A percentile compares a stretch with the other conserved stretches of the same genome.
Evolutionary conservation across 2,329 filamentous ascomycete genomes (phyloP).

Genomic region (Colletotrichum abscissum): DNA sequence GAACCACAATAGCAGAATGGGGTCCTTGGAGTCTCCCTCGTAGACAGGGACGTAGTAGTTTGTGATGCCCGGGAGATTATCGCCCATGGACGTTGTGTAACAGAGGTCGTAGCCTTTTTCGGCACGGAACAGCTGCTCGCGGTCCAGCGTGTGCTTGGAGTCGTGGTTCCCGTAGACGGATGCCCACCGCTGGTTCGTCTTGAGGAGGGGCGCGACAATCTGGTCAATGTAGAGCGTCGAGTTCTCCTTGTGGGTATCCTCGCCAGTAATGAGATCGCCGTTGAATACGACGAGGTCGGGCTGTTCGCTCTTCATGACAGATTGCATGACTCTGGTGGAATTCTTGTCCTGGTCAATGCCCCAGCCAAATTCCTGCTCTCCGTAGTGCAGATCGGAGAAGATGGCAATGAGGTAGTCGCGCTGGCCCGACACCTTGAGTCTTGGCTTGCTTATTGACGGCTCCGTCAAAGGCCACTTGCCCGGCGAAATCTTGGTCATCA

Average conservation of each 20-base stretch:
- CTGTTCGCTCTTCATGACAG: conserved; percentile 57
- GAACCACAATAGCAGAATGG: conserved; percentile 63
- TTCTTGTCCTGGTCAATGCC: conserved; percentile 56
- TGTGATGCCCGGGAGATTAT: conserved; percentile 32
- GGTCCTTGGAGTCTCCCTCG: conserved; percentile 26
- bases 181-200: conserved; percentile 61
- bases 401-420: conserved; percentile 46
- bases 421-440: conserved; percentile 8
- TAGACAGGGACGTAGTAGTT: conserved; percentile 38
- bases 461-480: conserved; percentile 32
- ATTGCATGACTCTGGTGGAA: conserved; percentile 57
- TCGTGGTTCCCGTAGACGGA: conserved; percentile 73
- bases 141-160: conserved; percentile 58
- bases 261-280: conserved; percentile 72
- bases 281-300: conserved; percentile 69
- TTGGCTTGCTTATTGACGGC: conserved; percentile 30
- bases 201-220: conserved; percentile 59
- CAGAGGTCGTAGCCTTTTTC: conserved; percentile 65
- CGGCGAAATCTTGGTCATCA: conserved; percentile 35
- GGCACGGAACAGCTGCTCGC: conserved; percentile 51
- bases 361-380: conserved; percentile 56
- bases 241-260: conserved; percentile 61
- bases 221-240: conserved; percentile 61
- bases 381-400: conserved; percentile 68
- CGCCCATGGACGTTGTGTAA: conserved; percentile 51